Base-by-base conservation (phyloP, 2,329 filamentous ascomycete genomes). In the Colletotrichum camelliae region DNA sequence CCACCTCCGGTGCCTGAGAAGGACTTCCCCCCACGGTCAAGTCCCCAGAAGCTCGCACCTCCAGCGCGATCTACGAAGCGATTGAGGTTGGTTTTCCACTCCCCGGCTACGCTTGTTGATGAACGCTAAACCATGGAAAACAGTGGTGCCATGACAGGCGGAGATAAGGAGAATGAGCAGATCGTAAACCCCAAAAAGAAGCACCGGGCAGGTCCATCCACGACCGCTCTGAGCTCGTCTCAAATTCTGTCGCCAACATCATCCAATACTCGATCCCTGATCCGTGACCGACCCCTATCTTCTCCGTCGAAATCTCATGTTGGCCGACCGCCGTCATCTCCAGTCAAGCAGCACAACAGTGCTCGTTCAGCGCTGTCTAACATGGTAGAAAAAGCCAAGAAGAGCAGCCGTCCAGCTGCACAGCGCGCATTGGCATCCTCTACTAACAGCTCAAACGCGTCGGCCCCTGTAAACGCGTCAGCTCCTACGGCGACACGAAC, bases 211-310 rank as follows among this genome's bases (percentile, higher is more conserved):
- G 83, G 85, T 13, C 83, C 85, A 72, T 87, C 85, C 24, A 86
- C 85, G 74, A 87, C 85, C 31, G 77, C 83, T 77, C 80, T 85
- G 79, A 81, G 84, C 79, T 80, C 87, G 77, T 85, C 89, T 66
- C 89, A 94, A 83, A 90, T 97, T 48, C 88, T 98, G 4, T 98
- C 96, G 2, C 95, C 95, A 3, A 94, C 94, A 68, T 96, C 95
- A 0, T 93, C 94, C 74, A 98, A 98, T 81, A 94, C 94, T 7
- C 92, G 94, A 67, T 89, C 94, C 18, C 86, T 91, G 27, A 91
- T 91, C 24, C 90, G 91, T 65, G 86, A 83, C 78, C 83, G 87
- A 10, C 85, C 87, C 8, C 80, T 81, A 3, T 81, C 82, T 7
- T 90, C 91, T n/a, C 89, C 91, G 16, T 83, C 86, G 29, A 93